phyloP scores from a whole-genome alignment of 202 grass and related monocot species.

The Thinopyrum obtusiflorum region DNA sequence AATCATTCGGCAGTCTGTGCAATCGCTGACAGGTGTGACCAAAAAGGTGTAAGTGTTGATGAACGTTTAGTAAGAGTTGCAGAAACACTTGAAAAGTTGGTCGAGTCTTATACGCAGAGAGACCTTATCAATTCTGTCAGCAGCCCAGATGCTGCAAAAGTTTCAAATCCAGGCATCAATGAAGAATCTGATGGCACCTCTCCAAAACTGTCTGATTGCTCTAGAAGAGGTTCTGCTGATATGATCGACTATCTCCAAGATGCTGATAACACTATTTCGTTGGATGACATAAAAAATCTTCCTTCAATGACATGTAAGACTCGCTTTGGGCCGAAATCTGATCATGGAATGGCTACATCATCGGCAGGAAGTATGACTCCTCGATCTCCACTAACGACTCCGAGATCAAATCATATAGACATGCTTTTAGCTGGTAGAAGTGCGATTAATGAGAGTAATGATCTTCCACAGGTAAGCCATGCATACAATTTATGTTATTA shows the following conservation, averaged over 20 bases:
- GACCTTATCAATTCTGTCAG: conserved; percentile 49
- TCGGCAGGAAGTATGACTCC: conserved; percentile 96
- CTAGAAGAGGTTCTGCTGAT: conserved; percentile 77
- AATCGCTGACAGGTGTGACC: conserved; percentile 89
- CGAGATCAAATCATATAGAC: conserved; percentile 85
- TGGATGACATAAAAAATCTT: conserved; percentile 88
- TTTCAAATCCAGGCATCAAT: conserved; percentile 77
- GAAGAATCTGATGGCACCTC: conserved; percentile 88
- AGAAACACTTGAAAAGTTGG: conserved; percentile 85
- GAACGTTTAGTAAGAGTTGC: conserved; percentile 84
- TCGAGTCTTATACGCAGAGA: conserved; percentile 79
- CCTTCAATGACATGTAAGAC: conserved; percentile 95
- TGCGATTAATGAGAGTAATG: conserved; percentile 70
- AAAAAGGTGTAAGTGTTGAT: conserved; percentile 95
- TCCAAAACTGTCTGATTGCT: conserved; percentile 88
- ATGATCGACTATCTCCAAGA: conserved; percentile 93
- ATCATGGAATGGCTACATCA: conserved; percentile 95
- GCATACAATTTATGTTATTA: conserved; percentile 11
- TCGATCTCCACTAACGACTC: conserved; percentile 88
- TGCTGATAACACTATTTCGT: conserved; percentile 67
- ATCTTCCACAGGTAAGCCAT: conserved; percentile 74
- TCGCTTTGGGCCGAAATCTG: conserved; percentile 93
- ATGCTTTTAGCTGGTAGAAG: conserved; percentile 83
- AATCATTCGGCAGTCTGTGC: conserved; percentile 92
- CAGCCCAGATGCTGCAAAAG: conserved; percentile 70